These are phyloP conservation scores for Petunia secreta DNA, from an alignment of 257 asterid species.

Conservation along the genomic window DNA sequence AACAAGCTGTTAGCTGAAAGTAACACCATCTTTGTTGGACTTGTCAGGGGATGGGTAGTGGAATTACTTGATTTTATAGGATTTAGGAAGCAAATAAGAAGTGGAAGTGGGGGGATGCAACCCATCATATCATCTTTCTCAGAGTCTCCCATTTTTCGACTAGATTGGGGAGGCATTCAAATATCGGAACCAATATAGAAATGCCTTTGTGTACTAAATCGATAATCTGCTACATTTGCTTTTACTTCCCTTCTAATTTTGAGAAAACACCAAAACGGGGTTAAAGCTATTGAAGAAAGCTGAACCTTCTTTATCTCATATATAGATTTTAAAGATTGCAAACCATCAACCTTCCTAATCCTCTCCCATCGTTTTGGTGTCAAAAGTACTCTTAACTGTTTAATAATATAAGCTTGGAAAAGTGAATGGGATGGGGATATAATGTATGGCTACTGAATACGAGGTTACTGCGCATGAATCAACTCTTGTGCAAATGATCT, in stretches of 20 bases:
- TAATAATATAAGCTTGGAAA: background rate
- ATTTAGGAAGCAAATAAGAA: constrained; percentile 25
- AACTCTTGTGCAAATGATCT: background rate
- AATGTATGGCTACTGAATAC: constrained; percentile 24
- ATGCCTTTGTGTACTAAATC: constrained; percentile 10
- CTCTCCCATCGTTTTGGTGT: background rate
- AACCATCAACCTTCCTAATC: background rate
- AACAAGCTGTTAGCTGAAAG: constrained; percentile 9
- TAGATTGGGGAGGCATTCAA: background rate
- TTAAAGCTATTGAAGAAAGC: constrained; percentile 20
- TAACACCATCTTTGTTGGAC: constrained; percentile 22
- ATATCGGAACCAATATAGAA: background rate
- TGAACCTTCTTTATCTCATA: background rate
- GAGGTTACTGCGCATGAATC: constrained; percentile 4
- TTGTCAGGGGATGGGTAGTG: constrained; percentile 6
- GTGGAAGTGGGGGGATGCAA: constrained; percentile 14
- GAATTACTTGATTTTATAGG: background rate
- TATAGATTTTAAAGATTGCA: background rate
- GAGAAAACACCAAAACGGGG: background rate
- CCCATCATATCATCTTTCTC: constrained; percentile 6
- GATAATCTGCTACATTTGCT: background rate
- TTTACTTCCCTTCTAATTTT: background rate
- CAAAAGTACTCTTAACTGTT: background rate
- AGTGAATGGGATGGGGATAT: background rate
- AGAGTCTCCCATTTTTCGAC: background rate